phyloP scores from a whole-genome alignment of 176 grass and related monocot genomes.

The Tillandsia leiboldiana region DNA sequence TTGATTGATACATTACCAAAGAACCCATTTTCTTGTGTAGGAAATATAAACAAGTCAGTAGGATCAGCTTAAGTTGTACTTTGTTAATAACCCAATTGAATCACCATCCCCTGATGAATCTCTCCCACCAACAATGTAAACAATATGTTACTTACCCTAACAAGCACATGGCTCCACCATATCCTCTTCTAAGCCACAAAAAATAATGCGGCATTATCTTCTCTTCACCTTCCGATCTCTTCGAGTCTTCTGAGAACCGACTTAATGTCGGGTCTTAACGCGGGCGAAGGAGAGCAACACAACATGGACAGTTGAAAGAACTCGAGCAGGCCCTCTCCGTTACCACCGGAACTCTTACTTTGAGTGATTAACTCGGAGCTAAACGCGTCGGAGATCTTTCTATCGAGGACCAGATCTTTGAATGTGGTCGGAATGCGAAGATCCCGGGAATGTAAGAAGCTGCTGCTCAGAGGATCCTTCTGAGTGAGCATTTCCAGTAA shows the following conservation, averaged over 20 bases:
- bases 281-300: constrained; percentile 22
- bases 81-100: too few relatives aligned
- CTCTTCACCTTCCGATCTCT: constrained; percentile 2
- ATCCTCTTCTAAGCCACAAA: too few relatives aligned
- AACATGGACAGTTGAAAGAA: constrained; percentile 18
- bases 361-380: constrained; percentile 13
- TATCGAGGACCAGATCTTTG: constrained; percentile 15
- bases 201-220: neutral
- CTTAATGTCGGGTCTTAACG: constrained; percentile 16
- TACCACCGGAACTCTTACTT: constrained; percentile 14
- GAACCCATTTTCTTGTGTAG: too few relatives aligned
- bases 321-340: constrained; percentile 17
- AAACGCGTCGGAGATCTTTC: constrained; percentile 19
- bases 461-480: constrained; percentile 35
- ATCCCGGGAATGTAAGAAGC: constrained; percentile 16
- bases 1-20: too few relatives aligned
- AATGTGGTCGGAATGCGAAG: constrained; percentile 8
- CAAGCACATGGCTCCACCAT: too few relatives aligned
- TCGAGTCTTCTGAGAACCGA: constrained; percentile 2
- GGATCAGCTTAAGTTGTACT: too few relatives aligned
- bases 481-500: constrained; percentile 82
- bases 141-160: too few relatives aligned
- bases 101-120: too few relatives aligned
- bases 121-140: too few relatives aligned
- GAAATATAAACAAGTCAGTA: too few relatives aligned